Evolutionary conservation across 2,329 filamentous ascomycete genomes (phyloP).

Genomic region (Cladosporium sp.): DNA sequence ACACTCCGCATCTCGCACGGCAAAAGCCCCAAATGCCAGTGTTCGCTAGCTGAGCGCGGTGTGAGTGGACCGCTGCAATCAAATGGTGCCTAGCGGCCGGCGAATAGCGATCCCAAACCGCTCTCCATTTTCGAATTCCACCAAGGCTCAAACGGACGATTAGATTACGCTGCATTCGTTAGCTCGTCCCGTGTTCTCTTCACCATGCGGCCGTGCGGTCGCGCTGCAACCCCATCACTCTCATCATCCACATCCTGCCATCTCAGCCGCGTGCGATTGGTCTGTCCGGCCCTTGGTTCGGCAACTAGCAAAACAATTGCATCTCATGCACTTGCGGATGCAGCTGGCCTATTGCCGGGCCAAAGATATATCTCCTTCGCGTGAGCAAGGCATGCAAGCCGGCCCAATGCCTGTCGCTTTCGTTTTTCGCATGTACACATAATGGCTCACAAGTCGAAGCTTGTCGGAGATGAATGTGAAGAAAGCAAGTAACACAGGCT

Average conservation of each 20-base stretch:
- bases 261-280: slow-evolving; percentile 7
- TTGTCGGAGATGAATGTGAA: background rate
- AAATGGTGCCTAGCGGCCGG: background rate
- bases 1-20: slow-evolving; percentile 3
- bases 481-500: background rate
- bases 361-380: background rate
- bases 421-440: background rate
- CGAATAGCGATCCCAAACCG: slow-evolving; percentile 4
- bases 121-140: slow-evolving; percentile 10
- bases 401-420: slow-evolving; percentile 7
- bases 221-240: slow-evolving; percentile 8
- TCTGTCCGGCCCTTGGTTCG: slow-evolving; percentile 1
- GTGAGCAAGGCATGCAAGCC: slow-evolving; percentile 6
- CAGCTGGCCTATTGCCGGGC: slow-evolving; percentile 6
- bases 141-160: slow-evolving; percentile 1
- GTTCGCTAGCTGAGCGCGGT: slow-evolving; percentile 6
- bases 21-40: slow-evolving; percentile 2
- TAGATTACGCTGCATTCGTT: slow-evolving; percentile 11
- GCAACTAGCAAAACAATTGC: slow-evolving; percentile 12
- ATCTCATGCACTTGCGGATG: slow-evolving; percentile 8
- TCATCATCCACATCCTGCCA: slow-evolving; percentile 5
- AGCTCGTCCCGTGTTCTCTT: slow-evolving; percentile 14
- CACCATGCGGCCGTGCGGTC: slow-evolving; percentile 13
- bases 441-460: background rate
- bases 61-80: slow-evolving; percentile 14